Evolutionary conservation across 2,329 filamentous ascomycete species (phyloP), one percentile per base, ranked within the genome.

Genomic region (Pleurostoma richardsiae): DNA sequence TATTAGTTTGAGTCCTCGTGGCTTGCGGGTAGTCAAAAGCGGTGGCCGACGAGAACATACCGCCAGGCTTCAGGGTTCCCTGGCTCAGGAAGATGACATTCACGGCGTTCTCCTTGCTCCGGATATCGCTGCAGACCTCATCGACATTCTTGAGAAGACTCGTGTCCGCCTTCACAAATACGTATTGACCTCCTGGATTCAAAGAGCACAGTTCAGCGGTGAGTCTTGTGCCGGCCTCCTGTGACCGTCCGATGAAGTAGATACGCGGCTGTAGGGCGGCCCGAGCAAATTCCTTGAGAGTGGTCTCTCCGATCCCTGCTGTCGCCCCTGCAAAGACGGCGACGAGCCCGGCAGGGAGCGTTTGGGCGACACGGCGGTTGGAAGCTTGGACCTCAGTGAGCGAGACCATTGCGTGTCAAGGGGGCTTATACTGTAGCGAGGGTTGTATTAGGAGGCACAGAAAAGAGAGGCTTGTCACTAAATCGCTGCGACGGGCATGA

Each of bases 321-420:
- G 76, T 80, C 36, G 70, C 76, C 19, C 76, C 74, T 6, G 76
- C 67, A 45, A 78, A 77, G 30, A 76, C 65, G 36, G 67, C 71
- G 10, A 72, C 65, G 6, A 69, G 54, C 7, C 56, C 57, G 26
- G 51, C 29, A 41, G 49, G 43, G 41, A 56, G 30, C 47, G 49
- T 33, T 40, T 47, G 47, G 38, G 51, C 59, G 54, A 65, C 58
- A 29, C 47, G 46, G 6, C 51, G 49, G 49, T 71, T 70, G 4
- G 67, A 68, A 27, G 54, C 52, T 5, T 55, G 57, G 26, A 71
- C 40, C 26, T 29, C n/a, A 5, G 38, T 33, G 5, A 42, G 29
- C 4, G 30, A 30, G 30, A 48, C 46, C 42, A 48, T 45, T 19
- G n/a, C 39, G 39, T 41, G 19, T 19, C 19, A 19, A 19, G 19